Base-by-base conservation (phyloP, 2,329 filamentous ascomycete species). In the Sclerotinia spermophila region DNA sequence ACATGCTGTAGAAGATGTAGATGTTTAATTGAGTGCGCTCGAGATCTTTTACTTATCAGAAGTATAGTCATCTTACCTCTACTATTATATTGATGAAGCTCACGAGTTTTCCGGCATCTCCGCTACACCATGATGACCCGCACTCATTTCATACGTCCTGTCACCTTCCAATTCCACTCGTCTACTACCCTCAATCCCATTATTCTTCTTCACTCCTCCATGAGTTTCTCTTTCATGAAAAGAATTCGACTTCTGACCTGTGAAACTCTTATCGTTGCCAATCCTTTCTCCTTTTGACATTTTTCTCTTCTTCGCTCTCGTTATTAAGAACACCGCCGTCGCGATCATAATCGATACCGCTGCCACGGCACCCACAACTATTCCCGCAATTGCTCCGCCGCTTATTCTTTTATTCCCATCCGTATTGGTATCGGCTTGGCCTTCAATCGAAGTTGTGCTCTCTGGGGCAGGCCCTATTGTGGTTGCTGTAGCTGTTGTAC, bases 91-190 rank as follows among this genome's bases (percentile, higher is more conserved):
- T 19, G 10, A 13, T n/a, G 30, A 51, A 53, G 45, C 62, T 65
- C 33, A 65, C 35, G 33, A 40, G 27, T 24, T 65, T n/a, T 15
- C 24, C 17, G 62, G 62, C 35, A 65, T 53, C 35, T 65, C 62
- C 17, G 35, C 45, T 35, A 65, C n/a, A 17, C n/a, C 44, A 65
- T 40, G 62, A 51, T 27, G 17, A 33, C 42, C 62, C 21, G 24
- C 33, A 65, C 62, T 53, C 62, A 65, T 65, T 38, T 65, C 62
- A 53, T 65, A 65, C 27, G 45, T 53, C 30, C 62, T 53, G 11
- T 19, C 15, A 21, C 35, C 24, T 51, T 65, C 62, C n/a, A 53
- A 40, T 17, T 65, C 61, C 44, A 17, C 33, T 53, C 33, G 24
- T 53, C 61, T 65, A n/a, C 10, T n/a, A 27, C 21, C 24, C 5